phyloP scores from a whole-genome alignment of 441 rosid genomes.

The Kokia cookei region DNA sequence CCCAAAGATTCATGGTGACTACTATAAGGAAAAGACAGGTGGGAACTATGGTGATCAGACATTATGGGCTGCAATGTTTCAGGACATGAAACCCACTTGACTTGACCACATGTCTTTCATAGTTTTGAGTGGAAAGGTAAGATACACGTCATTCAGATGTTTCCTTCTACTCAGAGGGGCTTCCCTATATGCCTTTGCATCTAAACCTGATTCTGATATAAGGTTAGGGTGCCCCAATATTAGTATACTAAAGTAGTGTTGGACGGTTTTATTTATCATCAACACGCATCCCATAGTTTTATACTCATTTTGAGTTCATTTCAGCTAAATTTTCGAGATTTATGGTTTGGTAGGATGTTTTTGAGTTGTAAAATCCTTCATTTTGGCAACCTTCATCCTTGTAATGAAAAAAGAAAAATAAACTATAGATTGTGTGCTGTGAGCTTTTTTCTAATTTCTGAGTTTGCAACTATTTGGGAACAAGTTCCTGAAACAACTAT shows the following conservation, averaged over 20 bases:
- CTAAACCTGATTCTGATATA: neutral
- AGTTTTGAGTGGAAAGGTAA: neutral
- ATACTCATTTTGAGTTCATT: neutral
- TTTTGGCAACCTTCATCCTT: neutral
- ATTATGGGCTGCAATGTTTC: slow-evolving; percentile 53
- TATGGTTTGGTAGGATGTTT: neutral
- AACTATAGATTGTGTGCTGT: neutral
- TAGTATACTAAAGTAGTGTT: neutral
- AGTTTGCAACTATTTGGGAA: neutral
- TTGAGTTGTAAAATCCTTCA: neutral
- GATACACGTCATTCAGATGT: neutral
- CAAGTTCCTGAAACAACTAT: neutral
- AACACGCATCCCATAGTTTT: neutral
- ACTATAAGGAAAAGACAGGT: slow-evolving; percentile 19
- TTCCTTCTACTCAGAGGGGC: neutral
- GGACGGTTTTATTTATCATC: neutral
- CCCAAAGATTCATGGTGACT: slow-evolving; percentile 33
- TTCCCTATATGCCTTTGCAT: neutral
- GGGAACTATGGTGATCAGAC: slow-evolving; percentile 26
- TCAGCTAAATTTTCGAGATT: neutral
- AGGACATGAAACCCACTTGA: slow-evolving; percentile 68
- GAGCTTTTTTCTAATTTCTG: neutral
- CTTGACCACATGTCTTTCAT: neutral
- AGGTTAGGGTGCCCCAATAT: neutral
- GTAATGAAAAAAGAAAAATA: neutral